A percentile compares a stretch with the other conserved stretches of the same genome.
Conservation (phyloP, 441 rosid species). For the Pelargonium fulgidum region DNA sequence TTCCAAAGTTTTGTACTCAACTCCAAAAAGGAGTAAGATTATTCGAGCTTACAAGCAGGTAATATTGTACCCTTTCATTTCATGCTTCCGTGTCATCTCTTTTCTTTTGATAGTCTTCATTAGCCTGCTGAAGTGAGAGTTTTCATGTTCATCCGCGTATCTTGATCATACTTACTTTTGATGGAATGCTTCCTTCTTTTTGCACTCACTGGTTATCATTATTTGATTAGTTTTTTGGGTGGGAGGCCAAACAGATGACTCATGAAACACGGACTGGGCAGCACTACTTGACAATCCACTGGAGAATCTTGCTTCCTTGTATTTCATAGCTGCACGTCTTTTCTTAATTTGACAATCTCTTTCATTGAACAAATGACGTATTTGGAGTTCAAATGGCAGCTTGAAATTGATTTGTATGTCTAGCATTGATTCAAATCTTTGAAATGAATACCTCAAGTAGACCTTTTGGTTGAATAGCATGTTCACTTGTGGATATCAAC, state of each 20-base stretch:
- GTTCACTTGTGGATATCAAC: background rate
- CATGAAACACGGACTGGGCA: too few species aligned
- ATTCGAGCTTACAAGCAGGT: slow-evolving; percentile 78
- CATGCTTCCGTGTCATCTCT: background rate
- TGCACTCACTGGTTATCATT: too few species aligned
- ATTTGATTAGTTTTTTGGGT: too few species aligned
- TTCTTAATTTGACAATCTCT: background rate
- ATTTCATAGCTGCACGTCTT: background rate
- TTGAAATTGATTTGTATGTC: background rate
- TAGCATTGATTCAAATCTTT: background rate
- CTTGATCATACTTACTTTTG: too few species aligned
- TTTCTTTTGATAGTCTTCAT: too few species aligned
- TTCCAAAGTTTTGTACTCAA: slow-evolving; percentile 49
- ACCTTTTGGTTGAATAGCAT: background rate
- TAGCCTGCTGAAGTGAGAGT: too few species aligned
- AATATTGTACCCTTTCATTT: background rate
- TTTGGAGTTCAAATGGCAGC: slow-evolving; percentile 5
- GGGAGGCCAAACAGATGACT: too few species aligned
- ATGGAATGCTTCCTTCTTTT: too few species aligned
- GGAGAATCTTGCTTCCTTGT: too few species aligned
- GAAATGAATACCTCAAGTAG: background rate
- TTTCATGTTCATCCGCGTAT: too few species aligned
- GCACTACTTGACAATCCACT: background rate
- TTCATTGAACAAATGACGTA: background rate
- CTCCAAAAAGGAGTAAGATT: slow-evolving; percentile 55